phyloP scores from a whole-genome alignment of 768 basidiomycete species.

The Pleurotus djamor region DNA sequence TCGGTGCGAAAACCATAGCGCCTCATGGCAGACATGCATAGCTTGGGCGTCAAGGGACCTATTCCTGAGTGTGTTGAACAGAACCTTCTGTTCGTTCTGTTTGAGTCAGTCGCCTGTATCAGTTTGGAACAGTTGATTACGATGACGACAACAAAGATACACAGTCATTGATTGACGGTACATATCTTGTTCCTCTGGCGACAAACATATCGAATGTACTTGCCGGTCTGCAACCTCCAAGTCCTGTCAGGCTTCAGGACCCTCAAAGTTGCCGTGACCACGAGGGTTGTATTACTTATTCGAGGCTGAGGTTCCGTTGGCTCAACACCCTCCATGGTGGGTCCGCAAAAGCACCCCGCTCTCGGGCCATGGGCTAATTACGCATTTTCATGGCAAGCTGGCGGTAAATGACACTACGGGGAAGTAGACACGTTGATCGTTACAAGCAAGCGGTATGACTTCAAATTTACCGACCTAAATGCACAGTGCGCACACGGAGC shows the following conservation, averaged over 20 bases:
- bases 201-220: no score
- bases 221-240: no score
- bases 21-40: slow-evolving; percentile 4
- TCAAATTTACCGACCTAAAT: no score
- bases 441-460: no score
- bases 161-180: no score
- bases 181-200: no score
- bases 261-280: neutral
- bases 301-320: neutral
- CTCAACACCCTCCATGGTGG: neutral
- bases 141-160: no score
- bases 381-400: no score
- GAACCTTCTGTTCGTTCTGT: neutral
- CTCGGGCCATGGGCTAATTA: no score
- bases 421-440: neutral
- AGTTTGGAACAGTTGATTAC: no score
- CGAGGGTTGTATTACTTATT: neutral
- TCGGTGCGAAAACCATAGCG: slow-evolving; percentile 4
- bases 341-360: no score
- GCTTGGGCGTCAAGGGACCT: slow-evolving; percentile 1
- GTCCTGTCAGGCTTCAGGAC: neutral
- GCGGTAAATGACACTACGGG: neutral
- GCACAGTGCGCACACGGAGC: no score
- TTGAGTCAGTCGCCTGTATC: neutral
- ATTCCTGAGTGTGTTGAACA: neutral